Evolutionary conservation across 2,329 filamentous ascomycete species (phyloP), one percentile per base, ranked within the genome.

Genomic region (Colletotrichum tropicicola): DNA sequence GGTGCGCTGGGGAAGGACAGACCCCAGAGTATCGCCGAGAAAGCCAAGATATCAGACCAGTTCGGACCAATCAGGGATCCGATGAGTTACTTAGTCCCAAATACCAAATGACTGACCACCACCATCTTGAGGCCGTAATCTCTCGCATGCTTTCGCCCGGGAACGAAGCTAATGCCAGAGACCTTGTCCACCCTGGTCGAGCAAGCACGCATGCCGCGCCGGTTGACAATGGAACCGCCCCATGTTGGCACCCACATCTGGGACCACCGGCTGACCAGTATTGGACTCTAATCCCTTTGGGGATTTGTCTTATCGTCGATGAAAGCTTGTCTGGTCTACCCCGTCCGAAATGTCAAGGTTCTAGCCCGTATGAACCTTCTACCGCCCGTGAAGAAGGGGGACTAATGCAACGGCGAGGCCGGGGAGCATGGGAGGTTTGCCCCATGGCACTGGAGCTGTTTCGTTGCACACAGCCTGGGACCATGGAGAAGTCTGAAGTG

Each of bases 1-100:
- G 54, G 37, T 35, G 30, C 17, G 41, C 51, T 41, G 44, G 52
- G 27, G 17, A 13, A 30, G 28, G 23, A 5, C 6, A 10, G 25
- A 15, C n/a, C 37, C 27, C 28, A 44, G 21, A 60, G 49, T 61
- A 48, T 45, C 56, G 30, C 55, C 55, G 61, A 52, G 60, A 37
- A 59, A 54, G 57, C 43, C 49, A 61, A 61, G 57, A 65, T 61
- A 61, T 61, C 61, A 49, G 48, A 37, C 41, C 12, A n/a, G 10
- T 10, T 32, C 12, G 43, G 9, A 9, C 61, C 57, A 60, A 61
- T 65, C 56, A 51, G 21, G 17, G n/a, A 39, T 30, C 19, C 10
- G 15, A 21, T 19, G 4, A 17, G 19, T 41, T 17, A 47, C 21
- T 28, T 28, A n/a, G 37, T 19, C 21, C 25, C 32, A 37, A 47